A percentile compares a stretch with the other conserved stretches of the same genome.
Conservation (phyloP, 2,329 filamentous ascomycete genomes). For the Scedosporium boydii region DNA sequence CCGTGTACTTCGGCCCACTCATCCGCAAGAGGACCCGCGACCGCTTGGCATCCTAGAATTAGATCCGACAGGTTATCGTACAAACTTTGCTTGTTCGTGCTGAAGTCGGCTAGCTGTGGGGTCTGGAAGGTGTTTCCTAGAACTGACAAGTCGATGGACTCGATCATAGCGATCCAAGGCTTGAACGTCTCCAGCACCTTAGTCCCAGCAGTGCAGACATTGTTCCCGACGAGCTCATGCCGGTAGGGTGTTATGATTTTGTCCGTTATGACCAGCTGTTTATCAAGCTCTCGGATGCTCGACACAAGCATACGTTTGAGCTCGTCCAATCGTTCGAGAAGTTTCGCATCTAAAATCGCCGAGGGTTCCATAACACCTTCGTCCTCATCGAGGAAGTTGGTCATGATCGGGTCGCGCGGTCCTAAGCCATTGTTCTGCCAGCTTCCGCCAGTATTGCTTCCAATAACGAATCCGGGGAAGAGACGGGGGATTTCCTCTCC, state of each 20-base stretch:
- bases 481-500: constrained; percentile 90
- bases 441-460: constrained; percentile 72
- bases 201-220: constrained; percentile 66
- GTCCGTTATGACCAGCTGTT: constrained; percentile 66
- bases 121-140: constrained; percentile 72
- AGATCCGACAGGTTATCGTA: constrained; percentile 93
- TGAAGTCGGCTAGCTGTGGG: constrained; percentile 79
- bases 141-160: constrained; percentile 81
- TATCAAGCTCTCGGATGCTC: constrained; percentile 78
- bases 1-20: constrained; percentile 93
- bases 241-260: constrained; percentile 71
- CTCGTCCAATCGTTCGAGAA: constrained; percentile 78
- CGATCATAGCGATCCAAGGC: constrained; percentile 80
- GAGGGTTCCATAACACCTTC: constrained; percentile 65
- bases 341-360: constrained; percentile 61
- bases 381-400: constrained; percentile 79
- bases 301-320: constrained; percentile 77
- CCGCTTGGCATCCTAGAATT: constrained; percentile 75
- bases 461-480: constrained; percentile 85
- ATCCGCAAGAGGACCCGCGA: constrained; percentile 84
- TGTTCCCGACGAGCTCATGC: constrained; percentile 74
- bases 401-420: constrained; percentile 60
- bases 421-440: constrained; percentile 70
- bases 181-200: constrained; percentile 83
- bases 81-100: constrained; percentile 80